Evolutionary conservation across 2,329 filamentous ascomycete genomes (phyloP), one percentile per base, ranked within the genome.

Genomic region (Ceratocystis eucalypticola): DNA sequence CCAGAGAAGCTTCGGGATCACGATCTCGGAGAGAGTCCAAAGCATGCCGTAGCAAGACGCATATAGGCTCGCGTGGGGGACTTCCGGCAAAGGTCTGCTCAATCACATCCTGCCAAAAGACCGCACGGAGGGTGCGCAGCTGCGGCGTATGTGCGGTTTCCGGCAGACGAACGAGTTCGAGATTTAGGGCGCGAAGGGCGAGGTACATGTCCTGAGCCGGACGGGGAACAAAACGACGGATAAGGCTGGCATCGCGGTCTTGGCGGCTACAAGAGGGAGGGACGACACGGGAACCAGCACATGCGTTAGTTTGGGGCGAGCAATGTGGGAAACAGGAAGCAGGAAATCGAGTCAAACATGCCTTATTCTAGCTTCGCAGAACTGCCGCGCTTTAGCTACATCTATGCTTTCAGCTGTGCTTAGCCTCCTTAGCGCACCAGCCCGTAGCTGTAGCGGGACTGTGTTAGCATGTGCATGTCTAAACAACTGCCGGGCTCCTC

Each of bases 31-130:
- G 82, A 69, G 84, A 81, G 5, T 82, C 79, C 17, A 95, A 81
- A 25, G 88, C 88, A 67, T 86, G 83, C 69, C 90, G 82, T 1
- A 99, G 81, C 4, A 97, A 80, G 37, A 96, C 83, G 67, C 92
- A 93, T 53, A 96, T 89, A 25, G 94, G 94, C 74, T 99, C 92
- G 72, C 91, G 90, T 1, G 92, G 91, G 1, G 94, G 92, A 0
- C 80, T 79, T 41, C 88, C 88, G 1, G 87, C 81, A 68, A 96
- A 88, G 1, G 89, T 88, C 69, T 87, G 86, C 65, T 87, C 83
- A 64, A 99, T 79, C 3, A 89, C 85, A 71, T 97, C 92, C 62
- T 89, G 85, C 89, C 94, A 97, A 79, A 97, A 97, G 75, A 96
- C 90, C 76, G 96, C 87, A 70, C 94, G 91, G 81, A 97, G 85